These are phyloP conservation scores for Pseudisothecium myosuroides DNA, from an alignment of 225 moss, liverwort and hornwort genomes.

Conservation along the genomic window DNA sequence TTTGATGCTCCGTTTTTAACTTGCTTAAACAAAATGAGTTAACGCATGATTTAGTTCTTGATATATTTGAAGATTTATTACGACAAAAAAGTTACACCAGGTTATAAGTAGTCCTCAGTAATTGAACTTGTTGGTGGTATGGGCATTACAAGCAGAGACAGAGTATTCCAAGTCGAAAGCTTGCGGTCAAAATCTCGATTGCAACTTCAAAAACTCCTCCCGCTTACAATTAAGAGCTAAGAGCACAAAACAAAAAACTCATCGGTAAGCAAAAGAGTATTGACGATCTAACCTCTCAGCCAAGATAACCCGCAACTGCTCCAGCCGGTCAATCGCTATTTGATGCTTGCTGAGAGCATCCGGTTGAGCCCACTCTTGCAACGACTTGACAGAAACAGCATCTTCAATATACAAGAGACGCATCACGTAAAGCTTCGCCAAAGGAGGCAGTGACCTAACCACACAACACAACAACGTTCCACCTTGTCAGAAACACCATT, in stretches of 20 bases:
- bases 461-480: neutral
- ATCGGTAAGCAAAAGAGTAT: neutral
- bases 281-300: conserved; percentile 44
- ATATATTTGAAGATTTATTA: neutral
- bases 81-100: too few relatives aligned
- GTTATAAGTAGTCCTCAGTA: neutral
- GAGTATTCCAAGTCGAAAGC: neutral
- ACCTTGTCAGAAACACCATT: neutral
- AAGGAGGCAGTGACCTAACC: conserved; percentile 66
- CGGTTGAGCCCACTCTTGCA: conserved; percentile 74
- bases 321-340: conserved; percentile 69
- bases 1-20: neutral
- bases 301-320: conserved; percentile 66
- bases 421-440: conserved; percentile 82
- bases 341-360: conserved; percentile 70
- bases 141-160: neutral
- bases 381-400: conserved; percentile 51
- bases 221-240: neutral
- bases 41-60: neutral
- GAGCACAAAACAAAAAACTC: neutral
- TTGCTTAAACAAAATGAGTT: neutral
- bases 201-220: neutral
- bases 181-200: neutral
- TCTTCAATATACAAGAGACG: conserved; percentile 65
- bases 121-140: neutral